Evolutionary conservation across 169 alveolate species (phyloP).

Genomic region (Babesia ovata): DNA sequence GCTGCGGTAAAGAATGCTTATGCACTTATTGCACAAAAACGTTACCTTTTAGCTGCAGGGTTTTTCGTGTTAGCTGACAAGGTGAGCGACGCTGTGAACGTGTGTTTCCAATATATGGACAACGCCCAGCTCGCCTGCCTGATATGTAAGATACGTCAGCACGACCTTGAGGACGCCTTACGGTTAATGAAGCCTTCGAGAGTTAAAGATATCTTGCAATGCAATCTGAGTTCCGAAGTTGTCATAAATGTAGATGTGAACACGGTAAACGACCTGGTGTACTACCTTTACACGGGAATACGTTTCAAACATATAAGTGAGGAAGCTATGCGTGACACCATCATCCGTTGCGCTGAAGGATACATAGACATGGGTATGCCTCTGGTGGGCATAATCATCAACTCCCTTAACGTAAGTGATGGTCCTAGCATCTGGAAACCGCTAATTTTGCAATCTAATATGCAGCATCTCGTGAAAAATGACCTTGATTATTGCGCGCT

Average conservation of each 20-base stretch:
- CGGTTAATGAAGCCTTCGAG: slow-evolving; percentile 17
- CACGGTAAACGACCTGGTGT: slow-evolving; percentile 32
- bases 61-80: slow-evolving; percentile 50
- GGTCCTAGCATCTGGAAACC: background rate
- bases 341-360: background rate
- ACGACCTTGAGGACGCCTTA: slow-evolving; percentile 3
- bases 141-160: slow-evolving; percentile 21
- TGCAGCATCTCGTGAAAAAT: background rate
- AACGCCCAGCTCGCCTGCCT: slow-evolving; percentile 53
- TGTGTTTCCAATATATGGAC: slow-evolving; percentile 53
- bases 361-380: slow-evolving; percentile 39
- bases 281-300: slow-evolving; percentile 21
- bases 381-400: background rate
- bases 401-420: background rate
- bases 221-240: background rate
- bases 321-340: slow-evolving; percentile 1
- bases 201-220: slow-evolving; percentile 10
- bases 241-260: background rate
- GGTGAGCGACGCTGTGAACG: slow-evolving; percentile 58
- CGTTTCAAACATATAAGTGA: slow-evolving; percentile 9
- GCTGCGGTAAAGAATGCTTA: slow-evolving; percentile 65
- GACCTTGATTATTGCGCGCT: background rate
- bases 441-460: background rate
- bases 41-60: slow-evolving; percentile 59
- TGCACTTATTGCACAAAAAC: slow-evolving; percentile 55